These are phyloP conservation scores for Corylus americana DNA, from an alignment of 306 rosid species.

Conservation along the genomic window DNA sequence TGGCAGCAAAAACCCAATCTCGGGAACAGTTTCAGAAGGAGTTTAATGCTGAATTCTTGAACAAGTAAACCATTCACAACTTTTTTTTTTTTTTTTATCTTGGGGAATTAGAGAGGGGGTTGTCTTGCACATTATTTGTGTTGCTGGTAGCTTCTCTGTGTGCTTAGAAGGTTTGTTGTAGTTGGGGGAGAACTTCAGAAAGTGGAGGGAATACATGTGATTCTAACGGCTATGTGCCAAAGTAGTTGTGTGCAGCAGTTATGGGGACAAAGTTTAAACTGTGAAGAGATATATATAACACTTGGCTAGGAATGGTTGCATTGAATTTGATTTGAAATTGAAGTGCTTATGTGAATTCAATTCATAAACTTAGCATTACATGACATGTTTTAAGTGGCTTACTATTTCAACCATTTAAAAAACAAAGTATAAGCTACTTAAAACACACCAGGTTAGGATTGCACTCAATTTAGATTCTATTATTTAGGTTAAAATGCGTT, in stretches of 20 bases:
- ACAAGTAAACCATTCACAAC: conserved; percentile 29
- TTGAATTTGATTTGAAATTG: not conserved
- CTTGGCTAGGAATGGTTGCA: not conserved
- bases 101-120: not conserved
- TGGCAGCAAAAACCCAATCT: conserved; percentile 63
- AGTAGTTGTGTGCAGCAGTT: not conserved
- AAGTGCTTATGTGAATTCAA: not conserved
- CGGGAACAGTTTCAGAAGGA: conserved; percentile 61
- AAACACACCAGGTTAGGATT: too few relatives aligned
- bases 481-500: not conserved
- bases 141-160: not conserved
- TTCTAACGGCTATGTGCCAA: not conserved
- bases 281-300: too few relatives aligned
- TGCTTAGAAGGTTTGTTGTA: not conserved
- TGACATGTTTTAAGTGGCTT: too few relatives aligned
- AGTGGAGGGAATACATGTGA: not conserved
- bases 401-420: too few relatives aligned
- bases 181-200: not conserved
- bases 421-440: too few relatives aligned
- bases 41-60: conserved; percentile 50
- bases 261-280: not conserved
- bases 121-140: not conserved
- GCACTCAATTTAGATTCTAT: not conserved
- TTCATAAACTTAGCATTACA: not conserved
- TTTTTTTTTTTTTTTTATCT: not conserved